phyloP scores from a whole-genome alignment of 1,284 basidiomycete genomes.

The Leccinum subrobustum region DNA sequence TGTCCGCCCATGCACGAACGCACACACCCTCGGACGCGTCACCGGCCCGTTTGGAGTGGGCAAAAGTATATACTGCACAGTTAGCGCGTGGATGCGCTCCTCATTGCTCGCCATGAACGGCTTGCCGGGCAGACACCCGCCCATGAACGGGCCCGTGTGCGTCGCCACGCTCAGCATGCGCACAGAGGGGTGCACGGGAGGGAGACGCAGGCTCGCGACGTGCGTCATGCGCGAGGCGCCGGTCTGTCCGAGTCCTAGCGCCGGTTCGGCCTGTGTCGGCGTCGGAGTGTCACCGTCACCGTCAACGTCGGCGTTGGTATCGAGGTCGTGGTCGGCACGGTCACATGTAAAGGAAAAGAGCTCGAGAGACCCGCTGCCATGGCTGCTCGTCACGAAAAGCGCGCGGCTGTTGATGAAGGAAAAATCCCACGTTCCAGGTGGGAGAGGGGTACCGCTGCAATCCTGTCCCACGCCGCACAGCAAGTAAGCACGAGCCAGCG shows the following conservation, averaged over 20 bases:
- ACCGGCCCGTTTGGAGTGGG: slow-evolving; percentile 4
- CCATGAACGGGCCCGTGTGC: slow-evolving; percentile 41
- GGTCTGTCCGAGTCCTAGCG: neutral
- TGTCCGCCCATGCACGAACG: slow-evolving; percentile 39
- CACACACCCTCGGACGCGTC: slow-evolving; percentile 23
- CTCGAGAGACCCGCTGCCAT: slow-evolving; percentile 37
- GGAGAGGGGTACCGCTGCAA: slow-evolving; percentile 25
- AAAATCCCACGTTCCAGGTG: slow-evolving; percentile 40
- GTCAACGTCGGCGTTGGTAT: neutral
- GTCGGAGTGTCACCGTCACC: neutral
- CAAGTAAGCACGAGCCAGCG: neutral
- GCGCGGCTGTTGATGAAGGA: slow-evolving; percentile 46
- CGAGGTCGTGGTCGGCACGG: neutral
- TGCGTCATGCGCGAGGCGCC: slow-evolving; percentile 15
- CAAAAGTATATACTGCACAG: slow-evolving; percentile 33
- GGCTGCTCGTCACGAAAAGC: slow-evolving; percentile 40
- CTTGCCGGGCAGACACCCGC: slow-evolving; percentile 27
- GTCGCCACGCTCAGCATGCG: slow-evolving; percentile 22
- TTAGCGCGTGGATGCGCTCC: slow-evolving; percentile 45
- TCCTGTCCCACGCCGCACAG: slow-evolving; percentile 20
- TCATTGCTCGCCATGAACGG: slow-evolving; percentile 40
- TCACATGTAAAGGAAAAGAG: slow-evolving; percentile 38
- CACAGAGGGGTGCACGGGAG: slow-evolving; percentile 22
- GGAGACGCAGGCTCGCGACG: slow-evolving; percentile 37
- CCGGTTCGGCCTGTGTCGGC: neutral